Base-by-base conservation (phyloP, 2,329 filamentous ascomycete species). In the Annulohypoxylon truncatum region DNA sequence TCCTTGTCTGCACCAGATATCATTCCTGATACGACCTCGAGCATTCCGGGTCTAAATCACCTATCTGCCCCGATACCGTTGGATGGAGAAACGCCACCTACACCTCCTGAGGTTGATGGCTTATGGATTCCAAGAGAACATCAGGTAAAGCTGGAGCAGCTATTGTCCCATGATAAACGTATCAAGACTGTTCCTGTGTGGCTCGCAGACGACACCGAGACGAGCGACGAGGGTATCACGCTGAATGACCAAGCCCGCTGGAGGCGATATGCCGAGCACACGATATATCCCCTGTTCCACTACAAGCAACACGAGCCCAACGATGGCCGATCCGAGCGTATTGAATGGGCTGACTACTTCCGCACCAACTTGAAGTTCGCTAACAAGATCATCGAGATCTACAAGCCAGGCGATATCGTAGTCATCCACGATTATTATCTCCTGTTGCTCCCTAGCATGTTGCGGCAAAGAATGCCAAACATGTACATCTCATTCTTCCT, bases 401-500 rank as follows among this genome's bases (percentile, higher is more conserved):
- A 97, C 84, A 93, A 93, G 79, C 93, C 94, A 0, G 96, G 96
- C 47, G 95, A 98, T 77, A 89, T 98, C 59, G 89, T 98, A 66
- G 89, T 97, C 77, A 89, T 98, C 57, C 95, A 98, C 78, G 95
- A 98, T 80, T 97, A 97, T 79, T 94, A 97, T 76, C 87, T 98
- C 50, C 89, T 98, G 78, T 85, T 98, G 22, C 87, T 98, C 3
- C 95, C 96, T 2, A 94, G 90, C 79, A 89, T 98, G 82, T 83
- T 98, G 64, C 90, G 95, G 50, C 94, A 97, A 78, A 89, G 91
- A 42, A 84, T 94, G 15, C 92, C 94, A 3, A 92, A 94, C 78
- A 92, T 97, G 80, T 96, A 97, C 82, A 94, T 97, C 76, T 91
- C 93, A 57, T 97, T 97, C 83, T 98, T 93, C 82, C 84, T 98